Evolutionary conservation across 345 rosid genomes (phyloP), one percentile per base, ranked within the genome.

Genomic region (Camelina neglecta): DNA sequence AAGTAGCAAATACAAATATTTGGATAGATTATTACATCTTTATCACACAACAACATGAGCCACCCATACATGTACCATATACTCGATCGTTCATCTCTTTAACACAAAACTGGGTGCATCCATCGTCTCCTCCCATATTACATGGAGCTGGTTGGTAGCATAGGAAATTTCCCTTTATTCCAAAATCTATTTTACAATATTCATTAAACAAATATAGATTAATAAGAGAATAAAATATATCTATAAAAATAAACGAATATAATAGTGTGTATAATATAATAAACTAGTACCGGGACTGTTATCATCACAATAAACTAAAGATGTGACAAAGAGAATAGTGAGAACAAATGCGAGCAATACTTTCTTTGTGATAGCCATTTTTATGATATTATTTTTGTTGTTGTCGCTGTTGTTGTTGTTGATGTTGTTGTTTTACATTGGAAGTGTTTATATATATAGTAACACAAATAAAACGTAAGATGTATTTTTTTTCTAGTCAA

Each of bases 321-420:
- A 61, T 21, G 7, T 21, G 18, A 21, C 49, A 39, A 41, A 21
- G 47, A 39, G 3, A 12, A 39, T 7, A 61, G 18, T 61, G 11
- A 61, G 66, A 20, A 41, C 16, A 21, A 20, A 38, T 39, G n/a
- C 11, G 0, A 20, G 5, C 4, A 61, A 8, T 16, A 39, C 11
- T 7, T 21, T 39, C 13, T 61, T 39, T 31, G 66, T 38, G 66
- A 61, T 39, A 39, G 31, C 6, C 66, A 64, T 64, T 64, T 64
- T 45, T 41, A 41, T 41, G 45, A 41, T 41, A 41, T 41, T 41
- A 11, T 11, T 41, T 3, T 41, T 41, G 15, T 11, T 41, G 13
- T 41, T 3, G 41, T 36, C 1, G 36, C 6, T 33, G 6, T 33
- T 33, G 8, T 33, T 33, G 36, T 33, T 31, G 35, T 5, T 31